These are phyloP conservation scores for Cryphonectria nitschkei DNA, from an alignment of 2,329 filamentous ascomycete genomes.

Conservation along the genomic window DNA sequence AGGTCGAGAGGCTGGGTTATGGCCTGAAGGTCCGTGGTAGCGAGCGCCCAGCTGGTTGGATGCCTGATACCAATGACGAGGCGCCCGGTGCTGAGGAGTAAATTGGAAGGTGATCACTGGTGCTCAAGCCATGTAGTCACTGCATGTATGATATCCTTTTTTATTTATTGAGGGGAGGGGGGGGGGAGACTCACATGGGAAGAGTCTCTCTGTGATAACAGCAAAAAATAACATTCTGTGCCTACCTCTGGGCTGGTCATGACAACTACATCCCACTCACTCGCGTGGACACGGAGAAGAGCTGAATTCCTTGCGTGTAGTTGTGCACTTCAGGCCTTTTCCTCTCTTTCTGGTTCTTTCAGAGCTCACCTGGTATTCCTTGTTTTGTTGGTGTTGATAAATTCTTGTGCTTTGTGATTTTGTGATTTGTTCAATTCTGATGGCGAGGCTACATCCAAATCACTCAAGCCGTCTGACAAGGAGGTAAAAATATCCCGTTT, in stretches of 20 bases:
- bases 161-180: too few species aligned
- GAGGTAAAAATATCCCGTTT: neutral
- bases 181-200: too few species aligned
- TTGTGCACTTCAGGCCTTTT: neutral
- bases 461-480: neutral
- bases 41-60: constrained; percentile 89
- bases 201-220: neutral
- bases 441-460: neutral
- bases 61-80: constrained; percentile 68
- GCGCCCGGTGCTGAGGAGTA: constrained; percentile 19
- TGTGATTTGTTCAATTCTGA: neutral
- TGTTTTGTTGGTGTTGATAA: neutral
- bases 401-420: neutral
- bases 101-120: neutral
- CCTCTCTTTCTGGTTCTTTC: neutral
- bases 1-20: constrained; percentile 91
- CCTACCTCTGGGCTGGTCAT: neutral
- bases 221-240: neutral
- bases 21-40: constrained; percentile 84
- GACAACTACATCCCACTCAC: too few species aligned
- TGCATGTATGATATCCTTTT: neutral
- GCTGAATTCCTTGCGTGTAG: neutral
- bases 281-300: too few species aligned
- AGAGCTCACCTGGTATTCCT: neutral
- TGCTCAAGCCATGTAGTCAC: neutral